Base-by-base conservation (phyloP, 2,329 filamentous ascomycete genomes). In the Monascus ruber region DNA sequence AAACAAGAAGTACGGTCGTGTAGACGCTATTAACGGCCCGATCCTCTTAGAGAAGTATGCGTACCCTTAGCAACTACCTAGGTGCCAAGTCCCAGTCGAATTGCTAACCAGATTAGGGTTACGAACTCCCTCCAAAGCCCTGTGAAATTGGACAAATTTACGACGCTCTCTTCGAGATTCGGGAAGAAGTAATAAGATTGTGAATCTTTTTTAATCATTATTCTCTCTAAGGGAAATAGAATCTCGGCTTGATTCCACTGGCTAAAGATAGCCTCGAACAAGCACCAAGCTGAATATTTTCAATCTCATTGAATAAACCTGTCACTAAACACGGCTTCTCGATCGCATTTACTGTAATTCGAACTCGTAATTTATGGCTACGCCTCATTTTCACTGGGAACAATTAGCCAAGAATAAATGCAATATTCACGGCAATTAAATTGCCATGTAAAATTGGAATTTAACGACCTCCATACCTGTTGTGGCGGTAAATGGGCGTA, bases 1-100 rank as follows among this genome's bases (percentile, higher is more conserved):
- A 38, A 94, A 95, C 64, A 88, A 84, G 66, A 93, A 94, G 59
- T 98, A 94, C 58, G 84, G 87, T 10, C 81, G 86, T 39, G 93
- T 98, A 28, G 86, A 96, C 64, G 83, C 85, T 38, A 72, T 93
- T 59, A 93, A 93, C 58, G 91, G 89, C 0, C 86, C 88, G 0
- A 71, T 85, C 32, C 60, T 98, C 45, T 64, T 98, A n/a, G 89
- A 96, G 66, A 98, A 98, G 83, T 85, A 73, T 48, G 72, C 43
- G 34, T 10, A 25, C 8, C 31, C 17, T 17, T 27, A 37, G 11
- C 17, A n/a, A 11, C 10, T 17, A 17, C 17, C 17, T 17, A 17
- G 17, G 17, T 17, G 17, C 17, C 17, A 17, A 17, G 24, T 9
- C 4, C 31, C 37, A 8, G 5, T 35, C 25, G 6, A 27, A 42